Evolutionary conservation across 2,329 filamentous ascomycete species (phyloP).

Genomic region (Claviceps monticola): DNA sequence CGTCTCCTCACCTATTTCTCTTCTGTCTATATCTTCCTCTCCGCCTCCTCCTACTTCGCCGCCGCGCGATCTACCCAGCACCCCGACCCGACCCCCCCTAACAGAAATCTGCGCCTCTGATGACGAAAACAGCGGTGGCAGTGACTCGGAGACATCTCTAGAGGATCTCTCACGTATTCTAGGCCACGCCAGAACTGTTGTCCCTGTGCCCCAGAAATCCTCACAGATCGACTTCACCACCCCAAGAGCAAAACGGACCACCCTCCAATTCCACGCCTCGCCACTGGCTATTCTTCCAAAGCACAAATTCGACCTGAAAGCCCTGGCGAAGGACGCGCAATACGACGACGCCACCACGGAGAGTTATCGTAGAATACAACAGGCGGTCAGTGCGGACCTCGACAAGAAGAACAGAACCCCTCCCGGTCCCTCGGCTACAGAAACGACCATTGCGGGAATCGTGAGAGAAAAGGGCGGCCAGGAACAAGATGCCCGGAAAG

Average conservation of each 20-base stretch:
- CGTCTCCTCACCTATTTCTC: conserved; percentile 1
- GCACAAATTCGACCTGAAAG: conserved; percentile 51
- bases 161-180: conserved; percentile 30
- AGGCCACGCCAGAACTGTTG: conserved; percentile 10
- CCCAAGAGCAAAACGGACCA: conserved; percentile 34
- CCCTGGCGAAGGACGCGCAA: conserved; percentile 44
- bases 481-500: conserved; percentile 30
- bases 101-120: conserved; percentile 55
- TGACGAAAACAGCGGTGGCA: conserved; percentile 48
- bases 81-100: conserved; percentile 12
- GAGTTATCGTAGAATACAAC: conserved; percentile 32
- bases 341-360: conserved; percentile 46
- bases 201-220: conserved; percentile 1
- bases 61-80: conserved; percentile 11
- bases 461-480: conserved; percentile 25
- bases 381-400: conserved; percentile 15
- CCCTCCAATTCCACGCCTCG: conserved; percentile 26
- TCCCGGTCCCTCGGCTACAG: background rate
- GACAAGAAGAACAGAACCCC: conserved; percentile 1
- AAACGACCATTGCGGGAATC: conserved; percentile 15
- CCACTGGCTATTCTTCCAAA: conserved; percentile 37
- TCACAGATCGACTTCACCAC: conserved; percentile 20
- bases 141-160: conserved; percentile 42
- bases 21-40: conserved; percentile 12
- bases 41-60: conserved; percentile 14